phyloP scores from a whole-genome alignment of 768 basidiomycete genomes.

The Rhodocollybia butyracea region DNA sequence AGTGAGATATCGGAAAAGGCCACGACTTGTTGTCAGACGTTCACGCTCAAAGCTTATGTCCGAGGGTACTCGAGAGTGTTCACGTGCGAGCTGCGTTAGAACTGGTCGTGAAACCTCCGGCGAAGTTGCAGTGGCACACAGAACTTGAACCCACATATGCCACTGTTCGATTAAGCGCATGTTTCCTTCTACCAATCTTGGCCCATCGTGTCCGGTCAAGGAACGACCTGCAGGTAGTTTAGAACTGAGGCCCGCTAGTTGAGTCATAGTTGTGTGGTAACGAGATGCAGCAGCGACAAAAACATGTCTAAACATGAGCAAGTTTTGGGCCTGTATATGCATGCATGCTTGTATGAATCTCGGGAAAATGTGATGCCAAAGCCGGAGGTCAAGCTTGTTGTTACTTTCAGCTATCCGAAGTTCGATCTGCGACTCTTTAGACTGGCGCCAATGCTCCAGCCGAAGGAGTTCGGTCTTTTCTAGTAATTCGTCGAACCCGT shows the following conservation, averaged over 20 bases:
- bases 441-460: slow-evolving; percentile 64
- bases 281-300: slow-evolving; percentile 66
- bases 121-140: slow-evolving; percentile 78
- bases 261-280: slow-evolving; percentile 68
- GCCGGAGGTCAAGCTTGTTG: slow-evolving; percentile 59
- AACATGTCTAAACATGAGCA: slow-evolving; percentile 56
- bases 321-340: slow-evolving; percentile 41
- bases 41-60: slow-evolving; percentile 70
- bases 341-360: slow-evolving; percentile 56
- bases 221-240: slow-evolving; percentile 48
- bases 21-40: slow-evolving; percentile 76
- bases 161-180: slow-evolving; percentile 68
- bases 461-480: slow-evolving; percentile 58
- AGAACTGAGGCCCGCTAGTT: slow-evolving; percentile 68
- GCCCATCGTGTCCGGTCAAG: slow-evolving; percentile 11
- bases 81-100: slow-evolving; percentile 53
- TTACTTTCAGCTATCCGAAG: slow-evolving; percentile 72
- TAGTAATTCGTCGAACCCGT: slow-evolving; percentile 64
- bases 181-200: slow-evolving; percentile 25
- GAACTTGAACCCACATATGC: slow-evolving; percentile 78
- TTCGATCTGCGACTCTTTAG: slow-evolving; percentile 50
- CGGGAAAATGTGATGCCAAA: slow-evolving; percentile 77
- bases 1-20: slow-evolving; percentile 79
- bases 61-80: slow-evolving; percentile 68
- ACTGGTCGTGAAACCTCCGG: slow-evolving; percentile 56